Percentiles rank a stretch among this genome's conserved stretches.
phyloP scores from a whole-genome alignment of 805 yeast genomes.

The Kurtzmaniella fragi region DNA sequence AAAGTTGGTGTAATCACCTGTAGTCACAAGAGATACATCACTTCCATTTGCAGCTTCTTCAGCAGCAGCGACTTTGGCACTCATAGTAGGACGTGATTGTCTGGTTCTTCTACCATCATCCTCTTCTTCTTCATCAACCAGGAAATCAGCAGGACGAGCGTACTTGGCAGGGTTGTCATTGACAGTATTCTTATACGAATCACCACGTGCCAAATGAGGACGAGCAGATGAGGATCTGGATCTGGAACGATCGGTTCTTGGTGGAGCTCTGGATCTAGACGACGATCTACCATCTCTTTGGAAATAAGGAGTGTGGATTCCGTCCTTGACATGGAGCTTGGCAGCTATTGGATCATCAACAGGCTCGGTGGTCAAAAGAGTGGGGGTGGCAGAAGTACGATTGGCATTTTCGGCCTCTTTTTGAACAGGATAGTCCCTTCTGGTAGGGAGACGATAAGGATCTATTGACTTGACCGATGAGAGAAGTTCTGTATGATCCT shows the following conservation, averaged over 20 bases:
- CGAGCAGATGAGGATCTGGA: slow-evolving; percentile 19
- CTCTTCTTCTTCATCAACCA: slow-evolving; percentile 21
- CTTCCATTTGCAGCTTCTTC: slow-evolving; percentile 21
- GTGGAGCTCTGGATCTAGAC: slow-evolving; percentile 27
- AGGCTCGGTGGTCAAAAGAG: neutral
- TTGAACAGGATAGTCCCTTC: slow-evolving; percentile 1
- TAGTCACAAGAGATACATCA: slow-evolving; percentile 39
- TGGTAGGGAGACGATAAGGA: slow-evolving; percentile 22
- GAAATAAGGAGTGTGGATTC: slow-evolving; percentile 28
- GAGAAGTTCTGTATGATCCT: slow-evolving; percentile 31
- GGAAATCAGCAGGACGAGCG: slow-evolving; percentile 37
- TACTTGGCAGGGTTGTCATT: slow-evolving; percentile 40
- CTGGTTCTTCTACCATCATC: slow-evolving; percentile 35
- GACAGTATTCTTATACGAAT: slow-evolving; percentile 61
- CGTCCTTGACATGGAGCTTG: slow-evolving; percentile 6
- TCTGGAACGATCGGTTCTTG: slow-evolving; percentile 13
- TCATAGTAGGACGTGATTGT: slow-evolving; percentile 39
- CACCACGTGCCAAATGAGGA: slow-evolving; percentile 76
- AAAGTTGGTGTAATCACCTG: slow-evolving; percentile 43
- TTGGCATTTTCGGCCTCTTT: neutral
- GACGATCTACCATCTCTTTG: slow-evolving; percentile 22
- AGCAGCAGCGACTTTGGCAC: slow-evolving; percentile 41
- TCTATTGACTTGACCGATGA: slow-evolving; percentile 32
- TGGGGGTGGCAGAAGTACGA: neutral
- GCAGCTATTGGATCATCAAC: neutral